phyloP scores from a whole-genome alignment of 257 asterid species.

The Catharanthus roseus region DNA sequence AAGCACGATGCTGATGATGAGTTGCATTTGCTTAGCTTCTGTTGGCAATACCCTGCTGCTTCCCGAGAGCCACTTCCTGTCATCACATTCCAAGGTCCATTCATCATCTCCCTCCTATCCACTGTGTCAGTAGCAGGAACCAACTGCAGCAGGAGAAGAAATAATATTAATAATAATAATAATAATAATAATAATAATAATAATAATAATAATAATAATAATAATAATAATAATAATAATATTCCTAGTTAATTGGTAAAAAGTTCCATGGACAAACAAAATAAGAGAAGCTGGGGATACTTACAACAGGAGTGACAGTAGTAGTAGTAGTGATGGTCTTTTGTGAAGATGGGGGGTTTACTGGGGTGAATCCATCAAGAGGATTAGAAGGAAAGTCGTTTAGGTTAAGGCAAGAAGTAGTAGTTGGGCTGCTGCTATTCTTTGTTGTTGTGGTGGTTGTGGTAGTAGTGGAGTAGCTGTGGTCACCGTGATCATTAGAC shows the following conservation, averaged over 20 bases:
- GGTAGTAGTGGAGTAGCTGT: conserved; percentile 23
- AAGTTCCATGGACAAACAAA: background rate
- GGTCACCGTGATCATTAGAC: conserved; percentile 35
- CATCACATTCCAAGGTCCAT: conserved; percentile 8
- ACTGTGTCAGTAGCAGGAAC: background rate
- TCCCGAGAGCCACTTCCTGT: conserved; percentile 12
- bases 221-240: no score
- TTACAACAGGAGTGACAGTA: conserved; percentile 37
- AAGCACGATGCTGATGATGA: conserved; percentile 39
- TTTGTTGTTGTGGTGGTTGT: conserved; percentile 16
- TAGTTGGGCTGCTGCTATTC: background rate
- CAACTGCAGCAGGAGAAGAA: conserved; percentile 7
- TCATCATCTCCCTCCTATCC: conserved; percentile 1
- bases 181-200: no score
- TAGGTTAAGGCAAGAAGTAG: conserved; percentile 35
- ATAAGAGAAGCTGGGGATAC: background rate
- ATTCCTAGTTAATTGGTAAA: no score
- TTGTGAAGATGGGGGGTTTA: conserved; percentile 19
- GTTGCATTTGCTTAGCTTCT: conserved; percentile 26
- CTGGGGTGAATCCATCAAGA: conserved; percentile 14
- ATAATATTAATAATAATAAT: background rate
- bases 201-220: no score
- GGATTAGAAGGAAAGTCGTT: conserved; percentile 38
- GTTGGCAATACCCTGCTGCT: conserved; percentile 12
- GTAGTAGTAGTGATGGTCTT: conserved; percentile 15